Conservation (phyloP, 2,329 filamentous ascomycete species). For the Cordyceps fumosorosea region DNA sequence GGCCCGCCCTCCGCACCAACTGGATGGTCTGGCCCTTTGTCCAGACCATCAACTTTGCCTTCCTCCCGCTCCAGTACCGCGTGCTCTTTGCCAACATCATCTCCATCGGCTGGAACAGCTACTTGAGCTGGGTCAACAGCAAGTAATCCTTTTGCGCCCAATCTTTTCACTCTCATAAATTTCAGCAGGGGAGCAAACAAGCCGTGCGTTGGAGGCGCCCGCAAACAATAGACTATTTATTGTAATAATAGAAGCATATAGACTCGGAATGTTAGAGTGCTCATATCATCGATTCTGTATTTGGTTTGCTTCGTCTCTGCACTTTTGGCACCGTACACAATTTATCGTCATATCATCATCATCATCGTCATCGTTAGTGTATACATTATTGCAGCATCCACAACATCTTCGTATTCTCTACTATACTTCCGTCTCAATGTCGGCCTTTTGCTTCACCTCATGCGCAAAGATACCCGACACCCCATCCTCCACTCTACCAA, state of each 20-base stretch:
- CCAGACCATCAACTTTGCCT: conserved; percentile 80
- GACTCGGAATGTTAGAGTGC: neutral
- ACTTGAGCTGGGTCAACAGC: conserved; percentile 56
- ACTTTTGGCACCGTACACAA: too few relatives aligned
- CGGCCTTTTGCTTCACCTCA: conserved; percentile 42
- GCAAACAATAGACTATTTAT: neutral
- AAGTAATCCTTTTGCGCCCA: conserved; percentile 19
- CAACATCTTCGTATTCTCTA: too few relatives aligned
- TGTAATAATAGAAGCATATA: conserved; percentile 11
- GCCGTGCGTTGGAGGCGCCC: neutral
- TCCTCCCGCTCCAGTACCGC: conserved; percentile 76
- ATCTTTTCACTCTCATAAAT: neutral
- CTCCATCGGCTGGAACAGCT: conserved; percentile 60
- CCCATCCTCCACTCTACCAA: conserved; percentile 51
- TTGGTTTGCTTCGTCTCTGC: too few relatives aligned
- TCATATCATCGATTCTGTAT: neutral
- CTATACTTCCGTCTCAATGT: conserved; percentile 64
- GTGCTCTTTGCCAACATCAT: conserved; percentile 83
- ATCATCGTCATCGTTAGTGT: too few relatives aligned
- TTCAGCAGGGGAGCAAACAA: neutral
- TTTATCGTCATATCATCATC: neutral
- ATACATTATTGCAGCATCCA: too few relatives aligned
- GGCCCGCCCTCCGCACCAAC: conserved; percentile 69
- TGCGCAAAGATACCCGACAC: conserved; percentile 53
- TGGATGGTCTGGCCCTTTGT: conserved; percentile 84